A percentile compares a stretch with the other conserved stretches of the same genome.
These are phyloP conservation scores for Debaryomyces psychrophilus DNA, from an alignment of 1,139 yeast genomes.

Conservation along the genomic window DNA sequence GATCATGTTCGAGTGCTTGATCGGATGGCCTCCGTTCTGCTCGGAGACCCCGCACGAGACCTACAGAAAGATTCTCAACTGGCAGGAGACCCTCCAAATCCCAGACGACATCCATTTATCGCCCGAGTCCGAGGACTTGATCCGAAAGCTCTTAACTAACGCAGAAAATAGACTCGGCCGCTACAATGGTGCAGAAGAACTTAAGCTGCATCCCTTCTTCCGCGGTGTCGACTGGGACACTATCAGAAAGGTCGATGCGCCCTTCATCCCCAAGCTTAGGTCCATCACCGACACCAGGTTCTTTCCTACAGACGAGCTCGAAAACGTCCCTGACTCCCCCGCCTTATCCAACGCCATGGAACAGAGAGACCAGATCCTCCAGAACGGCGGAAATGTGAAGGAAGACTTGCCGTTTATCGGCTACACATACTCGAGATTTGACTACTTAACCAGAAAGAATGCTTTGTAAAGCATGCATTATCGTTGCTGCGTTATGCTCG, in stretches of 20 bases:
- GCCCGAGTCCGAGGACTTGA: slow-evolving; percentile 92
- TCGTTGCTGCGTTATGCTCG: not conserved
- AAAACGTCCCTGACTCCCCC: slow-evolving; percentile 94
- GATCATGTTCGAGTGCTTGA: slow-evolving; percentile 96
- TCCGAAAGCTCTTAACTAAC: slow-evolving; percentile 77
- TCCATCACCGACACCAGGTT: slow-evolving; percentile 95
- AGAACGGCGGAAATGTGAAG: slow-evolving; percentile 53
- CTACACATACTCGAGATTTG: slow-evolving; percentile 92
- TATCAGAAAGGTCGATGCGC: slow-evolving; percentile 91
- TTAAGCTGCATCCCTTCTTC: slow-evolving; percentile 91
- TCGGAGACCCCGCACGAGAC: slow-evolving; percentile 99
- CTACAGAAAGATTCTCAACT: slow-evolving; percentile 88
- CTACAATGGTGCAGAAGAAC: slow-evolving; percentile 91
- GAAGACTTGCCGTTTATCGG: slow-evolving; percentile 96
- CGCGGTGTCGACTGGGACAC: slow-evolving; percentile 97
- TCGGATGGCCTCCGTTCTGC: slow-evolving; percentile 99
- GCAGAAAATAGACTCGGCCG: slow-evolving; percentile 89
- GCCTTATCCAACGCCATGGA: slow-evolving; percentile 74
- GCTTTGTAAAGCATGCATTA: slow-evolving; percentile 50
- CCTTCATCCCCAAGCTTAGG: slow-evolving; percentile 65
- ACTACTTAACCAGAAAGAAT: slow-evolving; percentile 84
- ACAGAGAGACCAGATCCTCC: slow-evolving; percentile 48
- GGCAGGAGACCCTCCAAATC: slow-evolving; percentile 90
- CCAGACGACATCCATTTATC: slow-evolving; percentile 96
- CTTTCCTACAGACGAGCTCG: slow-evolving; percentile 97